Base-by-base conservation (phyloP, 1,284 basidiomycete genomes). In the Marasmius tenuissimus region DNA sequence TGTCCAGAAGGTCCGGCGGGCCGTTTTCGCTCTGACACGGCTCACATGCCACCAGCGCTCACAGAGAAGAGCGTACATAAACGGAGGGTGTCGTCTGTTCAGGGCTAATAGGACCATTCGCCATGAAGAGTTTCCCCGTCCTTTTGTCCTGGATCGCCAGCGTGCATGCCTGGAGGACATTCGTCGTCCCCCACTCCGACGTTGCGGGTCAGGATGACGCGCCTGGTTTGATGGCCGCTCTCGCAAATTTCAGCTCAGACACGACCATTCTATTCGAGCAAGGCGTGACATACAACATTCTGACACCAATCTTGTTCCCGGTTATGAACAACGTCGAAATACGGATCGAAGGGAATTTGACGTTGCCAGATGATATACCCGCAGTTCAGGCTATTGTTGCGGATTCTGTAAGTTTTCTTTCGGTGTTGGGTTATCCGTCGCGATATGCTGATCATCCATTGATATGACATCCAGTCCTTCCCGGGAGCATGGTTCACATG, bases 221-320 rank as follows among this genome's bases (percentile, higher is more conserved):
- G 0, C 83, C 83, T 22, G 76, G 75, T 0, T 69, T 88, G 12
- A 66, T 73, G 6, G 72, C 79, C 37, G 81, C 78, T 0, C 69
- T 81, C 0, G 74, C 76, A 0, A 79, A 77, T 52, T 79, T 77
- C 66, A 70, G 76, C 6, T 70, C 73, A 0, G 76, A 87, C 64
- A 72, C 83, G 40, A 85, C 82, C 6, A 86, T 87, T 64, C 61
- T 87, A 5, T 88, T 88, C 69, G 60, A 80, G 68, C 76, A 82
- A 60, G 84, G 84, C 50, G 71, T 78, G 27, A 83, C 78, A 1
- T 88, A 88, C 68, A 88, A 87, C 66, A 80, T 86, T 10, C 83
- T 80, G 63, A 83, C 81, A 3, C 82, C 85, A 1, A 76, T 87
- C 70, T 80, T 75, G 60, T 88, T 88, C 62, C 83, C 85, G 0